These are phyloP conservation scores for Fusarium heterosporum DNA, from an alignment of 2,329 filamentous ascomycete genomes.

Conservation along the genomic window DNA sequence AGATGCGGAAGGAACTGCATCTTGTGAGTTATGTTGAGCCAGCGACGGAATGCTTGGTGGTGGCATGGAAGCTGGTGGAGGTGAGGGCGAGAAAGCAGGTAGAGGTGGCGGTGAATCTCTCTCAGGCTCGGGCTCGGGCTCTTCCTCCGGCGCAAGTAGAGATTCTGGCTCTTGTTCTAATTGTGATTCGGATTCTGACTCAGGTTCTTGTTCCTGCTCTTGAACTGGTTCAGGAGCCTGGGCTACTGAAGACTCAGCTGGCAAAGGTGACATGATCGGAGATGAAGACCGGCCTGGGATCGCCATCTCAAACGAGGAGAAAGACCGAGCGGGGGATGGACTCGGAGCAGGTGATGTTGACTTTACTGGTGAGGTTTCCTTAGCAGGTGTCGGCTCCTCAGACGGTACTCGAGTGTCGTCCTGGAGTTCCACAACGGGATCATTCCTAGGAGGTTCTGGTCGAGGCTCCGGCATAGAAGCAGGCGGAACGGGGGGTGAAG, in stretches of 20 bases:
- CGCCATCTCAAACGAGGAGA: conserved; percentile 17
- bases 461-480: conserved; percentile 30
- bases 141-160: neutral
- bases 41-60: conserved; percentile 30
- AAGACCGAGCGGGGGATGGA: conserved; percentile 16
- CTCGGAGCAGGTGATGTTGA: conserved; percentile 3
- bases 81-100: conserved; percentile 13
- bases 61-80: conserved; percentile 30
- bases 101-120: conserved; percentile 7
- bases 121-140: neutral
- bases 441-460: neutral
- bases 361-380: conserved; percentile 8
- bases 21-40: conserved; percentile 8
- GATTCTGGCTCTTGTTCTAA: neutral
- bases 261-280: neutral
- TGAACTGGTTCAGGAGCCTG: neutral
- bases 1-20: conserved; percentile 14
- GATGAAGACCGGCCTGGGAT: conserved; percentile 6
- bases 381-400: neutral
- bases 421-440: conserved; percentile 1
- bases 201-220: neutral
- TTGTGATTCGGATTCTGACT: neutral
- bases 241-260: neutral
- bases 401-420: neutral
- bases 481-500: conserved; percentile 12